Evolutionary conservation across 2,329 filamentous ascomycete species (phyloP), one percentile per base, ranked within the genome.

Genomic region (Teratosphaeria epicoccoides): DNA sequence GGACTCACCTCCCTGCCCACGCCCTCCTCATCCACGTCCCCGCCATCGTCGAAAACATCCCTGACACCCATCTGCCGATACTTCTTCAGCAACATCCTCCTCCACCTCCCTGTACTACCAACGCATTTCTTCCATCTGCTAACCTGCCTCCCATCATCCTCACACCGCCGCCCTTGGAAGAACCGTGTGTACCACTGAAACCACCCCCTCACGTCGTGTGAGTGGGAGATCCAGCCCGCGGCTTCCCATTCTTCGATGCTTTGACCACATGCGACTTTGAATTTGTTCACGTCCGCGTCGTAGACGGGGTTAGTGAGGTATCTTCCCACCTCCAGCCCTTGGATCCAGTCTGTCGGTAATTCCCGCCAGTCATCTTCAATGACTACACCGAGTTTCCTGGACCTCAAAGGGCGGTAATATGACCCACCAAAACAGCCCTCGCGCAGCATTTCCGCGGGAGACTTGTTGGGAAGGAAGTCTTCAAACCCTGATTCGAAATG

Each of bases 121-220:
- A 77, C 76, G 59, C 77, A 79, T 53, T 71, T 74, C 59, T 63
- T 68, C 77, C 77, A 80, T 50, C 77, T 57, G 4, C 67, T 66
- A 5, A 79, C 68, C 64, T 80, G 76, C 51, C 76, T 66, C 28
- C 73, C 75, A 55, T 79, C 76, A 49, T 78, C 76, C 0, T 69
- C 73, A 55, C 76, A 77, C 24, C 77, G 63, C 37, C 76, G 59
- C 0, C 76, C 76, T 22, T 66, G 67, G 62, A 73, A 79, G 61
- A 78, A 79, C 0, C 76, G 70, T 47, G 71, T 73, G 59, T 78
- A 79, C 76, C 76, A 79, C 59, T 79, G 76, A 57, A 79, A 78
- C 76, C 76, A 80, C 5, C 76, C 77, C 45, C 77, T 61, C 1
- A 77, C 72, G 60, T 80, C 77, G 49, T 72, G 71, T 23, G 69